Evolutionary conservation across 225 moss, liverwort and hornwort genomes (phyloP), one percentile per base, ranked within the genome.

Genomic region (Ulota crispa): DNA sequence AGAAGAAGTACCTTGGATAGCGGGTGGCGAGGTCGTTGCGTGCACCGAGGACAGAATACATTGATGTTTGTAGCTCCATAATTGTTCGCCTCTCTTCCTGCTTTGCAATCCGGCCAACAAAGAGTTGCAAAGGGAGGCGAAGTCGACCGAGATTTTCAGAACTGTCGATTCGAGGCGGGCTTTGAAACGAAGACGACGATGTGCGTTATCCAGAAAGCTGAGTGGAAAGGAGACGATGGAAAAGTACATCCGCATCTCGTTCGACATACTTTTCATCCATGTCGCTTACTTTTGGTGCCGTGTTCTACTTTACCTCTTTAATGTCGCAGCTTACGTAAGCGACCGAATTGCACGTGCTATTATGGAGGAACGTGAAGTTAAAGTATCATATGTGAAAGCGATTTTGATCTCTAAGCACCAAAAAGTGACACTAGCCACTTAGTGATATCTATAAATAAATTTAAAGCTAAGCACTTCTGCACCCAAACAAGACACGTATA

Each of bases 21-120:
- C 28, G 57, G 9, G 72, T 13, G 67, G 43, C 8, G 62, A 77
- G 76, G 2, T 23, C 75, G 47, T 30, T 53, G 79, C 79, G 57
- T 36, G 59, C 65, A 55, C 54, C 16, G 14, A 66, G 76, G 0
- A 61, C 80, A 16, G 80, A 86, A 24, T 76, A 50, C 39, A 76
- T 18, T 13, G 76, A 68, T 1, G 72, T 36, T 28, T 68, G 77
- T 52, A 87, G 77, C 83, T 83, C 86, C 83, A 87, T 83, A 0
- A 61, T 61, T 7, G 34, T 10, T 53, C 64, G 3, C 47, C 2
- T 32, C 64, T 34, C 34, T 26, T 24, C 23, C 32, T 31, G 42
- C 41, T 76, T 31, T 0, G 77, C 68, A 34, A 67, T 57, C 13
- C 52, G 59, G 18, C 12, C 59, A 34, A 41, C 37, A 54, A 42